Percentiles rank a stretch among this genome's conserved stretches.
These are phyloP conservation scores for Peronospora belbahrii DNA, from an alignment of 352 stramenopile genomes.

Conservation along the genomic window DNA sequence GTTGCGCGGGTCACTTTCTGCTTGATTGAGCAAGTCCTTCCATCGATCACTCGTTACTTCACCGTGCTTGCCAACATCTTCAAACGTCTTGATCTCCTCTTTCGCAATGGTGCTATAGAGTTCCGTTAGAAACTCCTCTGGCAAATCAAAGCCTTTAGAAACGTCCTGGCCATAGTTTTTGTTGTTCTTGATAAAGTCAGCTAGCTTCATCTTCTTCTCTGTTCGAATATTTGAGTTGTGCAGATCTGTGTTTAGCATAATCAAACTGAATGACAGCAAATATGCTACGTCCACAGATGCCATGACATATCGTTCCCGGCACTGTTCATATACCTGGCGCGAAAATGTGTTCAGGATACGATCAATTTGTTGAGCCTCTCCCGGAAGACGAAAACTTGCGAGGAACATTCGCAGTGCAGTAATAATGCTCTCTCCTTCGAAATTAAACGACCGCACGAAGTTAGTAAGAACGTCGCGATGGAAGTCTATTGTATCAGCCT, in stretches of 20 bases:
- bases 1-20: constrained; percentile 48
- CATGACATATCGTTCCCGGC: constrained; percentile 78
- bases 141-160: constrained; percentile 56
- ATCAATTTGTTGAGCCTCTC: constrained; percentile 86
- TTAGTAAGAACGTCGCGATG: constrained; percentile 61
- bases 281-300: constrained; percentile 86
- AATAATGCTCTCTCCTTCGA: constrained; percentile 68
- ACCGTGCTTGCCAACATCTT: constrained; percentile 68
- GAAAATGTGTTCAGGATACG: constrained; percentile 85
- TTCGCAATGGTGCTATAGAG: constrained; percentile 68
- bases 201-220: constrained; percentile 83
- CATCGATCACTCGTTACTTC: constrained; percentile 74
- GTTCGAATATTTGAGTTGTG: constrained; percentile 80
- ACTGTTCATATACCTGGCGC: constrained; percentile 77
- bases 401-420: constrained; percentile 77
- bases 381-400: constrained; percentile 73
- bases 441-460: constrained; percentile 80
- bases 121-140: constrained; percentile 63
- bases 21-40: constrained; percentile 72
- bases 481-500: constrained; percentile 81
- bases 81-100: constrained; percentile 76
- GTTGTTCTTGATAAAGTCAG: constrained; percentile 88
- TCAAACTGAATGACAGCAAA: constrained; percentile 84
- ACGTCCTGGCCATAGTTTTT: constrained; percentile 85
- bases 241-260: constrained; percentile 86